Evolutionary conservation across 768 basidiomycete species (phyloP), one percentile per base, ranked within the genome.

Genomic region (Leccinum sublutescens): DNA sequence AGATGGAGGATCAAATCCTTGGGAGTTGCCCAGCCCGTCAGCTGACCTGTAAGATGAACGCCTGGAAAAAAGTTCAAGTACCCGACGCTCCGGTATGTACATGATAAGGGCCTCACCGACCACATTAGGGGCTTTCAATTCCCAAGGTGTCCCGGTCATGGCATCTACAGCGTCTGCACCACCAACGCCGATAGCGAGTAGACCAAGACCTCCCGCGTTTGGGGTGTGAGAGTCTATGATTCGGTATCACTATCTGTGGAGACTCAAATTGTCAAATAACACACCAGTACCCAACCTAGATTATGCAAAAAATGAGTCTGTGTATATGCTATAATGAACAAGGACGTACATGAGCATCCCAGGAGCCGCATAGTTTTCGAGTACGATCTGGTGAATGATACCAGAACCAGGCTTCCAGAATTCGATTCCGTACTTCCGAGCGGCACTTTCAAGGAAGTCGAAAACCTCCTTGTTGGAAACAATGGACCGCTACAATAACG

Each of bases 81-180:
- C 38, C 8, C 19, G 36, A n/a, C 5, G 21, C 33, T 50, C 23
- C 29, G 8, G 11, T 15, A 38, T 11, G 15, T 17, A 38, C 8
- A 58, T 36, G 49, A 40, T 43, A n/a, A 54, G 48, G 12, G 34
- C 14, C 84, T 67, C 62, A 90, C 91, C 92, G 52, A 90, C 81
- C 29, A 97, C 80, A 61, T 87, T 80, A 11, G 94, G 94, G 19
- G 93, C 93, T 74, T 96, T 97, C 54, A 98, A 77, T 74, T 98
- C 96, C 97, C 97, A 99, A 47, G 96, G 95, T 11, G 95, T 98
- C 52, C 91, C 93, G 3, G 95, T 98, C 86, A 99, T 89, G 9
- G 95, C 96, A 74, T 99, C 97, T 19, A 98, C 95, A 23, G 94
- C 94, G 69, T 99, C 96, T 34, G 96, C 97, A 56, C 97, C 97